phyloP scores from a whole-genome alignment of 2,329 filamentous ascomycete genomes.

The Xylariaceae sp. region DNA sequence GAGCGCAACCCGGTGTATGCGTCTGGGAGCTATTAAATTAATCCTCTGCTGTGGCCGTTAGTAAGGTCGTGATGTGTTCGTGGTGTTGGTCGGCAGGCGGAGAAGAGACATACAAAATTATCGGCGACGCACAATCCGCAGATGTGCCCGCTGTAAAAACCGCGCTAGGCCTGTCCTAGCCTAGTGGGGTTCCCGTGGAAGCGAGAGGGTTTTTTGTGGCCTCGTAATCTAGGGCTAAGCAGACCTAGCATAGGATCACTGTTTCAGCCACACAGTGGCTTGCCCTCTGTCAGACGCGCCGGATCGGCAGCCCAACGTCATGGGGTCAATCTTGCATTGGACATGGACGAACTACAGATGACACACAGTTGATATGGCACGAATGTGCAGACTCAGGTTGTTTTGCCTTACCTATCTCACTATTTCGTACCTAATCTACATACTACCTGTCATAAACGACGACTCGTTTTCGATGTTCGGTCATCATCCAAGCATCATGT shows the following conservation, averaged over 20 bases:
- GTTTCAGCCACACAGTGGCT: conserved; percentile 14
- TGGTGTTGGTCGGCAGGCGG: conserved; percentile 29
- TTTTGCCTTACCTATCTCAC: too few relatives aligned
- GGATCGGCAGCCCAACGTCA: background rate
- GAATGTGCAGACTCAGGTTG: too few relatives aligned
- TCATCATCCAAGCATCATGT: background rate
- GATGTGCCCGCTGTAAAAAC: conserved; percentile 25
- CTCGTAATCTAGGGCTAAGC: conserved; percentile 28
- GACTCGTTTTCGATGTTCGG: too few relatives aligned
- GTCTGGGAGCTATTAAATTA: conserved; percentile 26
- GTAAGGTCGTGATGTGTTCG: conserved; percentile 27
- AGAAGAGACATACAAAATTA: conserved; percentile 29
- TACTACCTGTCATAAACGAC: background rate
- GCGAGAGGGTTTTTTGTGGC: conserved; percentile 29
- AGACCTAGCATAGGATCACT: conserved; percentile 21
- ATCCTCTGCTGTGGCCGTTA: conserved; percentile 31
- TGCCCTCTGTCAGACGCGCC: background rate
- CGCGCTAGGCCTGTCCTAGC: conserved; percentile 21
- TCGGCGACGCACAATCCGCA: conserved; percentile 26
- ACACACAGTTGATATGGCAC: too few relatives aligned
- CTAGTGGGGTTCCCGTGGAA: conserved; percentile 26
- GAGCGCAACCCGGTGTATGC: conserved; percentile 28
- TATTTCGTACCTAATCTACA: background rate
- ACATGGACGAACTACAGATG: background rate
- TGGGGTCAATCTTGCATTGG: background rate